Evolutionary conservation across 169 alveolate species (phyloP).

Genomic region (Eimeria maxima): DNA sequence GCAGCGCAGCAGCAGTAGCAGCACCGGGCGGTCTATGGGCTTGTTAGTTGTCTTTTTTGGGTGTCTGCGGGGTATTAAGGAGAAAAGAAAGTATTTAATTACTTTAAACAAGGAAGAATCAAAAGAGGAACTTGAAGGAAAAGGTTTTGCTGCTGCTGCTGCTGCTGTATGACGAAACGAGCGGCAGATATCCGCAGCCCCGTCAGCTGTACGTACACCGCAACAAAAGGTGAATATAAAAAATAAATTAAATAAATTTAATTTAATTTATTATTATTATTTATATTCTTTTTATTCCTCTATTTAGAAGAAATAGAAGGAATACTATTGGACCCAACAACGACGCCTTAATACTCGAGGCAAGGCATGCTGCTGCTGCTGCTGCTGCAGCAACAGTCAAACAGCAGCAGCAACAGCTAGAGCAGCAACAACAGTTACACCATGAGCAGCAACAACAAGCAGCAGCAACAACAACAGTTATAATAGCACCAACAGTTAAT

Average conservation of each 20-base stretch:
- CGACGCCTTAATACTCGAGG: background rate
- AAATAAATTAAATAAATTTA: background rate
- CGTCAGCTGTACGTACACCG: slow-evolving; percentile 29
- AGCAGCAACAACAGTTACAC: too few relatives aligned
- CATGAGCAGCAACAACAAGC: too few relatives aligned
- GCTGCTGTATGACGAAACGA: background rate
- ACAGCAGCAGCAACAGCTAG: too few relatives aligned
- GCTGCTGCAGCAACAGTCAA: background rate
- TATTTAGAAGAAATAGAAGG: background rate
- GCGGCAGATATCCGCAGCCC: background rate
- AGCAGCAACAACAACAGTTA: too few relatives aligned
- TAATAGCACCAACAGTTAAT: too few relatives aligned
- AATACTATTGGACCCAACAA: background rate
- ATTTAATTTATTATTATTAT: background rate
- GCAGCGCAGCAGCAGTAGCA: slow-evolving; percentile 6
- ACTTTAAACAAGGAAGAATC: background rate
- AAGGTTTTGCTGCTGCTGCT: background rate
- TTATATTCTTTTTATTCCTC: background rate
- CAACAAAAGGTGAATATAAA: background rate
- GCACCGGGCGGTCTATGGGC: background rate
- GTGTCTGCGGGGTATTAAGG: background rate
- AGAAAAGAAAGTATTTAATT: background rate
- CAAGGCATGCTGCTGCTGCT: background rate
- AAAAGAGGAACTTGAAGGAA: background rate
- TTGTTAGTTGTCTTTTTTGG: background rate